A percentile compares a stretch with the other conserved stretches of the same genome.
phyloP scores from a whole-genome alignment of 129 eudicot genomes.

The Saussurea involucrata region DNA sequence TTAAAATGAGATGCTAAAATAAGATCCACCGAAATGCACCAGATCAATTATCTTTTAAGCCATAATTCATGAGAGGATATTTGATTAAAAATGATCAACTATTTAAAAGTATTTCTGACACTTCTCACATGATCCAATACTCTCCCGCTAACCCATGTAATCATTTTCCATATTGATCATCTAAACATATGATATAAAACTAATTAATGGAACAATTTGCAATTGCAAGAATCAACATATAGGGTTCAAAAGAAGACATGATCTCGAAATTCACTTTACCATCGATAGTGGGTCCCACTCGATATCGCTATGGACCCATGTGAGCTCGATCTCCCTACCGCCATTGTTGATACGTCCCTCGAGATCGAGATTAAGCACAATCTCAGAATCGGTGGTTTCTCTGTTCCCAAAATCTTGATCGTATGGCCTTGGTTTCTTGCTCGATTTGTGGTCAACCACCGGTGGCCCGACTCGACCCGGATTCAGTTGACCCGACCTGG shows the following conservation, averaged over 20 bases:
- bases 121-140: no score
- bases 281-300: slow-evolving; percentile 31
- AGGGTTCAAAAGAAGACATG: not conserved
- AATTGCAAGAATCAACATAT: not conserved
- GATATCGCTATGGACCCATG: slow-evolving; percentile 36
- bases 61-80: no score
- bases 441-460: slow-evolving; percentile 12
- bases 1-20: no score
- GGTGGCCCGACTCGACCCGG: slow-evolving; percentile 16
- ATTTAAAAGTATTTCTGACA: no score
- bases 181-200: not conserved
- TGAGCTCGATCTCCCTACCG: slow-evolving; percentile 30
- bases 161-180: no score
- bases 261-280: slow-evolving; percentile 14
- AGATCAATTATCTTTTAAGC: no score
- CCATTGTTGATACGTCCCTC: slow-evolving; percentile 28
- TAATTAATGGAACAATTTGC: not conserved
- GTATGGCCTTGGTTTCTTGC: slow-evolving; percentile 15
- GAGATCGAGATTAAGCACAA: no score
- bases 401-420: slow-evolving; percentile 24
- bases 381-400: slow-evolving; percentile 25
- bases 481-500: slow-evolving; percentile 14
- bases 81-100: no score
- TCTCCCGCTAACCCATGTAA: no score
- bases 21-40: no score